Evolutionary conservation across 1,284 basidiomycete genomes (phyloP).

Genomic region (Schizophyllum amplum): DNA sequence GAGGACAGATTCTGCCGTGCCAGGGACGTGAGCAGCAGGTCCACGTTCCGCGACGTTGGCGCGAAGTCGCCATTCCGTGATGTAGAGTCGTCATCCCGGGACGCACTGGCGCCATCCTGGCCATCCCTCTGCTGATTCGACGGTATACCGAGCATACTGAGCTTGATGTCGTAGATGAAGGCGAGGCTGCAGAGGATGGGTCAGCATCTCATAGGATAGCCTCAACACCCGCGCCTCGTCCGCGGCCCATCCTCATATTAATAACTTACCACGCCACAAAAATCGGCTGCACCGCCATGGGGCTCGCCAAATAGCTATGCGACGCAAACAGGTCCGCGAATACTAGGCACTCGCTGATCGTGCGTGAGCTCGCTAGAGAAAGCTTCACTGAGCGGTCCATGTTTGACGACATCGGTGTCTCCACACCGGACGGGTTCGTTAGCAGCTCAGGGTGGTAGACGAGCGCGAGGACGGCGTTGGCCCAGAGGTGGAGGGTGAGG

Average conservation of each 20-base stretch:
- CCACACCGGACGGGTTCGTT: conserved; percentile 25
- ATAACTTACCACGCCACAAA: conserved; percentile 22
- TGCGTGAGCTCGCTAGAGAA: conserved; percentile 25
- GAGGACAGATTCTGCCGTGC: conserved; percentile 25
- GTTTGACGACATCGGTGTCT: conserved; percentile 27
- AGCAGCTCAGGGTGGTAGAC: conserved; percentile 33
- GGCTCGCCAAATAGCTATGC: conserved; percentile 18
- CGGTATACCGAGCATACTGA: conserved; percentile 13
- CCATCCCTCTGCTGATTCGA: neutral
- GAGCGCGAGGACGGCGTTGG: conserved; percentile 31
- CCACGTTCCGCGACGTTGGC: conserved; percentile 20
- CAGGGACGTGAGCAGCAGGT: conserved; percentile 26
- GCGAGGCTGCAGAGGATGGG: conserved; percentile 20
- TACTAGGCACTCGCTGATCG: conserved; percentile 32
- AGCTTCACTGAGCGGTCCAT: conserved; percentile 28
- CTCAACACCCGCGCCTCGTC: too few relatives aligned
- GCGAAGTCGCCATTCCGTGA: neutral
- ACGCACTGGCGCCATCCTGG: too few relatives aligned
- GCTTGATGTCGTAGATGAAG: conserved; percentile 28
- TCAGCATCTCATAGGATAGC: neutral
- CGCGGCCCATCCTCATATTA: neutral
- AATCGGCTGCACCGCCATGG: conserved; percentile 24
- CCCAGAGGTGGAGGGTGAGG: conserved; percentile 21
- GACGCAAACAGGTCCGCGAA: conserved; percentile 21
- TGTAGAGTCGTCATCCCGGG: too few relatives aligned